These are phyloP conservation scores for Ormosia emarginata DNA, from an alignment of 306 rosid species.

Conservation along the genomic window DNA sequence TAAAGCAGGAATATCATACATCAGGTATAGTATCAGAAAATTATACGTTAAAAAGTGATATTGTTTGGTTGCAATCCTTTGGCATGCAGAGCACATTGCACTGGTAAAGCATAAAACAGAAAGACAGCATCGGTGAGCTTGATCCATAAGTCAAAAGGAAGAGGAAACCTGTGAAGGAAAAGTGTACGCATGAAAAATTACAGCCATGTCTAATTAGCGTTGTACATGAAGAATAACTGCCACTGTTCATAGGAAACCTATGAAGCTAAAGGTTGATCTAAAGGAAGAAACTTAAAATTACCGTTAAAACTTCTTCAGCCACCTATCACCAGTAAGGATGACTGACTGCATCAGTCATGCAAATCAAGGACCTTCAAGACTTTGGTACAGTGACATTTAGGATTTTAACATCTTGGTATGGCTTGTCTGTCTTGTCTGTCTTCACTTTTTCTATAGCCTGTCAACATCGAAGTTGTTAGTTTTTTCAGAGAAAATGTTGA, in stretches of 20 bases:
- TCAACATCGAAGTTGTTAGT: constrained; percentile 20
- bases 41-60: neutral
- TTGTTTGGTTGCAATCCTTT: neutral
- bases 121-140: neutral
- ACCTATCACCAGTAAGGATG: neutral
- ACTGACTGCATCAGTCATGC: neutral
- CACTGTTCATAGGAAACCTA: neutral
- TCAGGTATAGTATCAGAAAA: neutral
- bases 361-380: constrained; percentile 46
- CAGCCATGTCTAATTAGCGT: neutral
- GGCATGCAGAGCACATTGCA: neutral
- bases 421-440: constrained; percentile 81
- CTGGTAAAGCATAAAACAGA: neutral
- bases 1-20: neutral
- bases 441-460: constrained; percentile 93
- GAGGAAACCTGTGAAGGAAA: neutral
- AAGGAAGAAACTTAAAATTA: neutral
- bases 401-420: constrained; percentile 92
- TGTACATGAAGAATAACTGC: neutral
- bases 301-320: neutral
- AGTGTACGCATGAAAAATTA: neutral
- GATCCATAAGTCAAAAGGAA: neutral
- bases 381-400: constrained; percentile 93
- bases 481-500: neutral
- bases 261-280: neutral